Percentiles rank a stretch among this genome's conserved stretches.
Evolutionary conservation across 176 grass and related monocot species (phyloP).

Genomic region (Tillandsia leiboldiana): DNA sequence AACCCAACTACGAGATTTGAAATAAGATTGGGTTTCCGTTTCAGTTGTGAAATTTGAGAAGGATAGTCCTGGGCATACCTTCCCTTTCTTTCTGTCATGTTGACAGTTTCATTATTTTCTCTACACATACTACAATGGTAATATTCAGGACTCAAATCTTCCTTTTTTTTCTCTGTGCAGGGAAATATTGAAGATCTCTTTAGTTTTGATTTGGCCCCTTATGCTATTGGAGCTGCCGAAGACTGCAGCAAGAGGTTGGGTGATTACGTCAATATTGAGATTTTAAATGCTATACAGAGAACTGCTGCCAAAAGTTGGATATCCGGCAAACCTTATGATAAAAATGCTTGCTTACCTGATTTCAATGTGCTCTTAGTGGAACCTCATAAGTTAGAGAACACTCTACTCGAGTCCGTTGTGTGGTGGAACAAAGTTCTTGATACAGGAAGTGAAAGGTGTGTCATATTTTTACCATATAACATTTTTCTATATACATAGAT

Average conservation of each 20-base stretch:
- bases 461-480: neutral
- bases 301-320: slow-evolving; percentile 36
- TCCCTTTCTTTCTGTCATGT: too few relatives aligned
- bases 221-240: slow-evolving; percentile 47
- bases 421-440: slow-evolving; percentile 54
- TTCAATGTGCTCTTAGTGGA: slow-evolving; percentile 61
- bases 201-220: slow-evolving; percentile 42
- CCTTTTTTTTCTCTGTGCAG: slow-evolving; percentile 15
- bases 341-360: slow-evolving; percentile 58
- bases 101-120: neutral
- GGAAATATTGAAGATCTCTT: slow-evolving; percentile 67
- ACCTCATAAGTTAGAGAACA: slow-evolving; percentile 41
- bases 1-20: too few relatives aligned
- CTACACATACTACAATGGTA: neutral
- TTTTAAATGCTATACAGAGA: slow-evolving; percentile 66
- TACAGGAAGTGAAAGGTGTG: slow-evolving; percentile 43
- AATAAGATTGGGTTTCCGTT: too few relatives aligned
- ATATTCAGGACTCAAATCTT: neutral
- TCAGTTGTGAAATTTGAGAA: too few relatives aligned
- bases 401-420: slow-evolving; percentile 33
- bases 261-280: slow-evolving; percentile 61
- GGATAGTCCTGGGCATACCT: too few relatives aligned
- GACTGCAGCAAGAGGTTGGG: slow-evolving; percentile 52
- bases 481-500: neutral
- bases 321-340: slow-evolving; percentile 44